Base-by-base conservation (phyloP, 345 rosid genomes). In the Lepidium sativum region DNA sequence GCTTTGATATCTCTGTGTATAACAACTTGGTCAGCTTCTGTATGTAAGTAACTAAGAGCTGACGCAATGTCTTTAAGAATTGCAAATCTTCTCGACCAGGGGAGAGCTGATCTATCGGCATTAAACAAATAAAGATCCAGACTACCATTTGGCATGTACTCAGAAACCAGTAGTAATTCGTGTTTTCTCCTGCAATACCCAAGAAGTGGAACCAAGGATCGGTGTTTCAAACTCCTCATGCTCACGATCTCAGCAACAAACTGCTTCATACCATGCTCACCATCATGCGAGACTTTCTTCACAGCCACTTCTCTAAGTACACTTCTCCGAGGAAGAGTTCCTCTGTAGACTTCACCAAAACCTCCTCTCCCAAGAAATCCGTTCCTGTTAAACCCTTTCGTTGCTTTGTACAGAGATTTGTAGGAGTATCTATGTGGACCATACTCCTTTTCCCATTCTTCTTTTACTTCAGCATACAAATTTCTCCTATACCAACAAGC, bases 391-490 rank as follows among this genome's bases (percentile, higher is more conserved):
- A 89, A 87, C 4, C 95, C 96, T 58, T 81, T 80, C 0, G 94
- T 80, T 49, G 94, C 89, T 27, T 33, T 65, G 41, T 81, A 80
- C 9, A 89, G 71, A 67, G 82, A 75, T 55, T 85, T 83, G 68
- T 77, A 85, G 3, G 82, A 74, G 25, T 75, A 83, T 31, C 91
- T 77, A 3, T 69, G 86, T 21, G 86, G 80, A 6, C 86, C 75
- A 29, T 39, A 84, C 20, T 80, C 86, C 37, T 52, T 66, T 67
- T 88, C 96, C 96, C 88, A 84, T 18, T 81, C 90, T 54, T 86
- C 92, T 2, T 62, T 45, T 38, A 74, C 78, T 63, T 88, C 91
- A 2, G 79, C 78, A 20, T 68, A 83, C 60, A 75, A 73, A 72
- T 34, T 84, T 54, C 55, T 80, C 75, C 79, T 61, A 8, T 67